Conservation (phyloP, 148 eudicot genomes). For the Rhododendron ovatum region DNA sequence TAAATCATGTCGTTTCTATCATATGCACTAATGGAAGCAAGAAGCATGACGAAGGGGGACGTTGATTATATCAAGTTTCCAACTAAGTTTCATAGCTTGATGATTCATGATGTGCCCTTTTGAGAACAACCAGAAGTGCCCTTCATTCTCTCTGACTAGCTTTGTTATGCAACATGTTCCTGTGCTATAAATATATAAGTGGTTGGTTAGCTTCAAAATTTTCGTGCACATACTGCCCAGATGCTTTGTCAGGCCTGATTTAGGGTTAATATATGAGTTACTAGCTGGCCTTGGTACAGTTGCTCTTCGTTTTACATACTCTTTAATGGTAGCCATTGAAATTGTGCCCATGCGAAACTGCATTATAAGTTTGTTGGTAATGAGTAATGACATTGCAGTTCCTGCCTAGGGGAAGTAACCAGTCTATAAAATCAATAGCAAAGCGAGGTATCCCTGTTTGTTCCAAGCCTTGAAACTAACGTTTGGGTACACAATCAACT, state of each 20-base stretch:
- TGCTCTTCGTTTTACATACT: background rate
- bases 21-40: background rate
- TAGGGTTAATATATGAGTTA: background rate
- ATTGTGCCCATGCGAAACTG: background rate
- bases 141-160: background rate
- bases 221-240: background rate
- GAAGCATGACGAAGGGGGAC: background rate
- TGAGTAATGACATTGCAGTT: background rate
- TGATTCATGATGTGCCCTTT: background rate
- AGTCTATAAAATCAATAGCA: background rate
- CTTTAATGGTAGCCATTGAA: background rate
- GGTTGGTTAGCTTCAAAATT: background rate
- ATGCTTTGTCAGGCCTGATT: background rate
- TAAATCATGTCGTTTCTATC: background rate
- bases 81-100: background rate
- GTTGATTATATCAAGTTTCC: background rate
- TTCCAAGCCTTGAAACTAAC: background rate
- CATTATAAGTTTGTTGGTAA: background rate
- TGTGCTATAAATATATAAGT: background rate
- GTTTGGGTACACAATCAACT: background rate
- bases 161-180: background rate
- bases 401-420: background rate
- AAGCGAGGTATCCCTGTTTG: background rate
- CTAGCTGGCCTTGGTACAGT: background rate
- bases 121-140: background rate